Base-by-base conservation (phyloP, 2,329 filamentous ascomycete species). In the Verticillium nubilum region DNA sequence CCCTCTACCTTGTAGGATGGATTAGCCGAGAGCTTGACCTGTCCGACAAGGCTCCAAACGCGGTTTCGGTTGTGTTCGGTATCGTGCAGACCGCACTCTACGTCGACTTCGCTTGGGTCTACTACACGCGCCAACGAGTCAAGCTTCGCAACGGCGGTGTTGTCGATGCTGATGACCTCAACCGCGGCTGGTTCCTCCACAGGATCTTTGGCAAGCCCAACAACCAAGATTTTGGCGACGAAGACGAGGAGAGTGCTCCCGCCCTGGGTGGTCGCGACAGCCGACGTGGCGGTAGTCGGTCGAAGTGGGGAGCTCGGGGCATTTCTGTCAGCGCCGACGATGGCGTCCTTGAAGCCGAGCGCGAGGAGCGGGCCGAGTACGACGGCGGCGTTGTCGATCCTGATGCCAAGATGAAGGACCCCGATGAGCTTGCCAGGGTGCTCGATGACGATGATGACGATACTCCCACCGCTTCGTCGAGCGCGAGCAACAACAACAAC, bases 21-120 rank as follows among this genome's bases (percentile, higher is more conserved):
- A 88, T 97, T 66, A 77, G 85, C 62, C 86, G 90, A 31, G 82
- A 80, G 60, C 74, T 85, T 25, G 86, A 90, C 67, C 78, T 80
- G 10, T 77, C 80, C 29, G 83, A 85, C 66, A 72, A 77, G 50
- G 77, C 80, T 63, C 86, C 87, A 62, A 88, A 93, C 67, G 81
- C 86, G 3, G 85, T 94, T 10, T 88, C 90, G 7, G 85, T 95
- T 70, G 84, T 96, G 62, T 97, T 96, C 68, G 94, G 94, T 59
- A 78, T 96, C 61, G 80, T 98, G 27, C 94, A 98, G 77, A 97
- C 92, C 0, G 87, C 89, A 1, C 85, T 97, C 52, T 97, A 97
- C 74, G 72, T 93, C 66, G 94, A 98, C 75, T 98, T 98, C 71
- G 92, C 92, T 35, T 97, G 93, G 92, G 92, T 98, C 1, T 98